These are phyloP conservation scores for Alternaria infectoria DNA, from an alignment of 2,329 filamentous ascomycete genomes.

Conservation along the genomic window DNA sequence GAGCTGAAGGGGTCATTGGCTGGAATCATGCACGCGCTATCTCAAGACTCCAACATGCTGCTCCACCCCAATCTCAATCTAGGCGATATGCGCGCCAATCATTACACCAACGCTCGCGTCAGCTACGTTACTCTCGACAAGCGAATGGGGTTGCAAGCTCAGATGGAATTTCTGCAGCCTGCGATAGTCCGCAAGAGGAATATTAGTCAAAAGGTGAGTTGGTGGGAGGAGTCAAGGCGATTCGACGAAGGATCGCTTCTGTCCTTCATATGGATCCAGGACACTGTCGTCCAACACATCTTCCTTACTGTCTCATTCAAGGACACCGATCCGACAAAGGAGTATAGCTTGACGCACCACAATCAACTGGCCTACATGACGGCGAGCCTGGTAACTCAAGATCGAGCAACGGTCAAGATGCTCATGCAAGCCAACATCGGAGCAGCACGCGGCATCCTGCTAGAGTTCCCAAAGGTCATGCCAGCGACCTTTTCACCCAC, in stretches of 20 bases:
- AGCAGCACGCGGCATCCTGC: constrained; percentile 20
- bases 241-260: constrained; percentile 34
- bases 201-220: constrained; percentile 18
- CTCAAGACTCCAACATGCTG: constrained; percentile 2
- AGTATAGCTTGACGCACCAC: constrained; percentile 13
- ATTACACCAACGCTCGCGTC: constrained; percentile 27
- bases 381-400: constrained; percentile 19
- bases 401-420: constrained; percentile 17
- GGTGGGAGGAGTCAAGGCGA: constrained; percentile 40
- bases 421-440: constrained; percentile 18
- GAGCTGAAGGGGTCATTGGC: constrained; percentile 35
- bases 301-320: constrained; percentile 33
- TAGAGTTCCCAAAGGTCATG: constrained; percentile 38
- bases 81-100: constrained; percentile 27
- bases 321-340: constrained; percentile 8
- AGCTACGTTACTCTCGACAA: constrained; percentile 23
- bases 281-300: constrained; percentile 24
- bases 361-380: constrained; percentile 17
- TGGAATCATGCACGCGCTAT: constrained; percentile 21
- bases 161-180: constrained; percentile 33
- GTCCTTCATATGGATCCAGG: constrained; percentile 28
- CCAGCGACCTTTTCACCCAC: constrained; percentile 41
- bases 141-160: constrained; percentile 23
- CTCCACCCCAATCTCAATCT: constrained; percentile 16
- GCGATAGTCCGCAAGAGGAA: constrained; percentile 14